phyloP scores from a whole-genome alignment of 2,329 filamentous ascomycete genomes.

The Meredithiella fracta region DNA sequence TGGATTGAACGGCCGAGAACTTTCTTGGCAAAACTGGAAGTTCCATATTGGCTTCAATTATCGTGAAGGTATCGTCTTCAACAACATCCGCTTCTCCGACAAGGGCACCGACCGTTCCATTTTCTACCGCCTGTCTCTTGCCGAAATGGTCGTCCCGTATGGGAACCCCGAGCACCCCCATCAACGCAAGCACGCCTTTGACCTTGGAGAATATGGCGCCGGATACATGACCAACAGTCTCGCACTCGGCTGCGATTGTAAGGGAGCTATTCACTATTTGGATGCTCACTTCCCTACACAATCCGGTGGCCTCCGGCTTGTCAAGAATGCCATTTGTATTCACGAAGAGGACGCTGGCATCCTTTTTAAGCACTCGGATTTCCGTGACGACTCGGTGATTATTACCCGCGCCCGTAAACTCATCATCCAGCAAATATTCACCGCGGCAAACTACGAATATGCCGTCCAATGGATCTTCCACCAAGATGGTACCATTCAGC shows the following conservation, averaged over 20 bases:
- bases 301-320: slow-evolving; percentile 55
- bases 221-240: slow-evolving; percentile 74
- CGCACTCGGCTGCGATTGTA: slow-evolving; percentile 67
- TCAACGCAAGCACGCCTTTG: slow-evolving; percentile 67
- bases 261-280: slow-evolving; percentile 81
- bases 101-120: slow-evolving; percentile 59
- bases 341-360: slow-evolving; percentile 89
- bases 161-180: slow-evolving; percentile 67
- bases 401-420: slow-evolving; percentile 77
- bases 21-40: slow-evolving; percentile 88
- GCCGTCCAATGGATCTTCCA: slow-evolving; percentile 69
- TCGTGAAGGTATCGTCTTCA: slow-evolving; percentile 76
- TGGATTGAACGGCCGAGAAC: slow-evolving; percentile 51
- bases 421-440: slow-evolving; percentile 82
- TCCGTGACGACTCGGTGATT: slow-evolving; percentile 73
- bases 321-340: slow-evolving; percentile 91
- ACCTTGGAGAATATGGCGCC: slow-evolving; percentile 65
- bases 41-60: slow-evolving; percentile 93
- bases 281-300: slow-evolving; percentile 72
- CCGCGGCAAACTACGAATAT: slow-evolving; percentile 92
- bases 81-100: slow-evolving; percentile 81
- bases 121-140: slow-evolving; percentile 77
- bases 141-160: slow-evolving; percentile 89
- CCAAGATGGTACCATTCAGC: slow-evolving; percentile 80
- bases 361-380: slow-evolving; percentile 87